Base-by-base conservation (phyloP, 371 early-diverging fungal genomes). In the Mucor indicus region DNA sequence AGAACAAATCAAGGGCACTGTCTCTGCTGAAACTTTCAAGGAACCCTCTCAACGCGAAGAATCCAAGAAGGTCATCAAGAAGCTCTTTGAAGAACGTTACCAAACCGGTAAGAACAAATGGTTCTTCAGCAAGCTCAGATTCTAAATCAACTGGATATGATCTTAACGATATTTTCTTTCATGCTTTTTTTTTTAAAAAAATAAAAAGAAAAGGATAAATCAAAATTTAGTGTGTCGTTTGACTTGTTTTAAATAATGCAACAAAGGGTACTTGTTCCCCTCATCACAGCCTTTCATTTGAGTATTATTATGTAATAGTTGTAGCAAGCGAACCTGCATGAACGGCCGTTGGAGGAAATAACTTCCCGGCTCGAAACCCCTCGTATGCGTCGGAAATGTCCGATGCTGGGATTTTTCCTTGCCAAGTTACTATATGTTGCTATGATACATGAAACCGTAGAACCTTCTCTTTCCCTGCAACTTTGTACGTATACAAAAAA, bases 121-220 rank as follows among this genome's bases (percentile, higher is more conserved):
- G 98, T 97, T 98, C 91, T 98, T 98, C 86, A 86, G 89, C 80
- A 97, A 97, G 90, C 94, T 98, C 66, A 86, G 93, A 67, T 93
- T 93, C 89, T 93, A 89, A 91, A 57, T 53, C 6, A 29, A 29
- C 30, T 12, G 8, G 12, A 29, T 29, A 6, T 29, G 12, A 12
- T 12, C 30, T 29, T 29, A 8, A 29, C 12, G 12, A 29, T 12
- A 8, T 29, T 29, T 8, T 29, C 30, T 29, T 29, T 29, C 12
- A 8, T 12, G 6, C 30, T 29, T 29, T 29, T 29, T 29, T 29
- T 27, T 27, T 11, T 27, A 27, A 27, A 27, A 7, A 27, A 27
- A 27, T 21, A 38, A 21, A 6, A 5, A 23, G 25, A 40, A 9
- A n/a, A n/a, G n/a, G n/a, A n/a, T n/a, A n/a, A n/a, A n/a, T n/a